Percentiles rank a stretch among this genome's conserved stretches.
Evolutionary conservation across 768 basidiomycete genomes (phyloP).

Genomic region (Lanmaoa pseudosensibilis): DNA sequence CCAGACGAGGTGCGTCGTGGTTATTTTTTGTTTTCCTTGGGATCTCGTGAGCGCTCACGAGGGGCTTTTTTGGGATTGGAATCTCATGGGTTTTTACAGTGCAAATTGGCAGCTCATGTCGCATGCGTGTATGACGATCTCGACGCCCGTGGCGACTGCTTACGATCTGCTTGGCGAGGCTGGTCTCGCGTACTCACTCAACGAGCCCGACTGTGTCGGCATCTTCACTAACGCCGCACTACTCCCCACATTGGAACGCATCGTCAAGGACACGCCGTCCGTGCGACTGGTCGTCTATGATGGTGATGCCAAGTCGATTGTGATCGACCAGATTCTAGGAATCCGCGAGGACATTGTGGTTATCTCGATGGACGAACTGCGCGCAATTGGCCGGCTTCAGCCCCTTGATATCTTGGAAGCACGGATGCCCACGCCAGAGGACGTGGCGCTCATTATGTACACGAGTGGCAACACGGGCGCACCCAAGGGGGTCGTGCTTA

Average conservation of each 20-base stretch:
- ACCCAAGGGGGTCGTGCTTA: conserved; percentile 92
- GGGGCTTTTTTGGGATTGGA: neutral
- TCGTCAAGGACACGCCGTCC: conserved; percentile 69
- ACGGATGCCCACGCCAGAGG: conserved; percentile 49
- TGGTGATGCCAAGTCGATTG: conserved; percentile 52
- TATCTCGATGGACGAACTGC: conserved; percentile 67
- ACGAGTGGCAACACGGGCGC: conserved; percentile 90
- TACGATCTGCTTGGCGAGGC: conserved; percentile 93
- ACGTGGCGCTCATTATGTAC: conserved; percentile 74
- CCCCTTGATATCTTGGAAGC: conserved; percentile 51
- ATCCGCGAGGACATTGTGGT: conserved; percentile 61
- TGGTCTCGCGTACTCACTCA: conserved; percentile 87
- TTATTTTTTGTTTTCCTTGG: too few relatives aligned
- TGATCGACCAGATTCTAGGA: conserved; percentile 59
- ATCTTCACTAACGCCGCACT: conserved; percentile 94
- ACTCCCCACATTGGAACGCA: conserved; percentile 71
- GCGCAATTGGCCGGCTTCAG: conserved; percentile 59
- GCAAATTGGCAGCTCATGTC: conserved; percentile 87
- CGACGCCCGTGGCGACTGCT: conserved; percentile 85
- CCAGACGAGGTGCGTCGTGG: conserved; percentile 66
- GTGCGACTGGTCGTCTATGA: conserved; percentile 86
- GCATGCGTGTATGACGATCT: conserved; percentile 76
- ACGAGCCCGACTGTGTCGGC: conserved; percentile 79
- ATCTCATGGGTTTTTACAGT: conserved; percentile 36
- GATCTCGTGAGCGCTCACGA: too few relatives aligned